Percentiles rank a stretch among this genome's conserved stretches.
phyloP scores from a whole-genome alignment of 306 rosid species.

The Nissolia schottii region DNA sequence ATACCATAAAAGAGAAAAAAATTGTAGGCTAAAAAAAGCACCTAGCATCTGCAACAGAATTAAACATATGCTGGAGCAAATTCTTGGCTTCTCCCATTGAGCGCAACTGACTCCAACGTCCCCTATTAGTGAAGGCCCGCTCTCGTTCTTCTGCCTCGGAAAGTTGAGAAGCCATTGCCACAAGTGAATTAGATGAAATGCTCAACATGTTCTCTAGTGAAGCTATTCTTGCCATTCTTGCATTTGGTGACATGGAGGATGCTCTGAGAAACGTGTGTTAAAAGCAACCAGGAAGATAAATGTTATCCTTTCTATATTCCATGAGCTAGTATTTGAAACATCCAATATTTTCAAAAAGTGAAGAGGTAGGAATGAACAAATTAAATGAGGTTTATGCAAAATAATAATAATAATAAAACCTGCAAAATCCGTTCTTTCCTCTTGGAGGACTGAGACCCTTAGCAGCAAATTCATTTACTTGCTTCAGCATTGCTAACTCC shows the following conservation, averaged over 20 bases:
- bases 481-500: constrained; percentile 90
- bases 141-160: constrained; percentile 99
- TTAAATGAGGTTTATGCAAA: constrained; percentile 1
- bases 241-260: constrained; percentile 93
- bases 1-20: background rate
- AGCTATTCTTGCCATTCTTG: constrained; percentile 90
- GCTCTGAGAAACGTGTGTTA: constrained; percentile 49
- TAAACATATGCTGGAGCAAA: constrained; percentile 92
- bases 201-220: constrained; percentile 95
- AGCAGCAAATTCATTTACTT: constrained; percentile 81
- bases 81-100: constrained; percentile 98
- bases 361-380: background rate
- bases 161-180: constrained; percentile 99
- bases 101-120: constrained; percentile 98
- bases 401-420: constrained; percentile 37
- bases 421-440: constrained; percentile 87
- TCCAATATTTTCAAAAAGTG: background rate
- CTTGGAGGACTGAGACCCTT: constrained; percentile 96
- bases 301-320: constrained; percentile 16
- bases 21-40: constrained; percentile 24
- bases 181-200: constrained; percentile 94
- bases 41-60: constrained; percentile 93
- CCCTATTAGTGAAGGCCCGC: constrained; percentile 89
- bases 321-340: background rate
- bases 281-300: constrained; percentile 23